Percentiles rank a stretch among this genome's conserved stretches.
These are phyloP conservation scores for Pistacia integerrima DNA, from an alignment of 345 rosid species.

Conservation along the genomic window DNA sequence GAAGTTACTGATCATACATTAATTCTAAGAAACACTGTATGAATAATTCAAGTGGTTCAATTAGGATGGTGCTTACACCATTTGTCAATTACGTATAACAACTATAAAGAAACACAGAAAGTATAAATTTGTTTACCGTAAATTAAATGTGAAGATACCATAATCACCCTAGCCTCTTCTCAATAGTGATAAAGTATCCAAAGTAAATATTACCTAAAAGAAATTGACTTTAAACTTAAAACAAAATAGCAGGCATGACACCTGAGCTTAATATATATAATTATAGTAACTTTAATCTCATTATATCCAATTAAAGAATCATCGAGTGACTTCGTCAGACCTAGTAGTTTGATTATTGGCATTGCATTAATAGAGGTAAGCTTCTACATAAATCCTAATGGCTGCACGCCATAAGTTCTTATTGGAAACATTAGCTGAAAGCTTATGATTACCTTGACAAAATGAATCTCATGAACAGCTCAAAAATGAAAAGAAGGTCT, in stretches of 20 bases:
- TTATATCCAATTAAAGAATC: neutral
- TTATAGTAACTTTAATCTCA: neutral
- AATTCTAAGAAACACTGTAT: constrained; percentile 1
- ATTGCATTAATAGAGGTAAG: neutral
- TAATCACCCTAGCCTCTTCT: neutral
- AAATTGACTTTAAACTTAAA: neutral
- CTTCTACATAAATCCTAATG: neutral
- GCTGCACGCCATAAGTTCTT: neutral
- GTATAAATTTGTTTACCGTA: neutral
- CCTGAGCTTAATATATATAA: no score
- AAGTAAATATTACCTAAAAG: neutral
- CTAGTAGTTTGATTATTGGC: neutral
- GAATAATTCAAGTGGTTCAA: neutral
- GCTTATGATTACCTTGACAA: neutral
- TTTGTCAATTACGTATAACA: neutral
- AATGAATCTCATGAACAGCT: neutral
- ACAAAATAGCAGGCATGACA: no score
- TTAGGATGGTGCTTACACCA: neutral
- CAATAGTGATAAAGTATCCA: neutral
- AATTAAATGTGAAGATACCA: neutral
- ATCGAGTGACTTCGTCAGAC: neutral
- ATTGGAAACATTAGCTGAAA: neutral
- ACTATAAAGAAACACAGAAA: neutral
- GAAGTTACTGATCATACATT: neutral
- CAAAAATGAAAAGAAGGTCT: no score